phyloP scores from a whole-genome alignment of 2,329 filamentous ascomycete genomes.

The Orbilia quercus region DNA sequence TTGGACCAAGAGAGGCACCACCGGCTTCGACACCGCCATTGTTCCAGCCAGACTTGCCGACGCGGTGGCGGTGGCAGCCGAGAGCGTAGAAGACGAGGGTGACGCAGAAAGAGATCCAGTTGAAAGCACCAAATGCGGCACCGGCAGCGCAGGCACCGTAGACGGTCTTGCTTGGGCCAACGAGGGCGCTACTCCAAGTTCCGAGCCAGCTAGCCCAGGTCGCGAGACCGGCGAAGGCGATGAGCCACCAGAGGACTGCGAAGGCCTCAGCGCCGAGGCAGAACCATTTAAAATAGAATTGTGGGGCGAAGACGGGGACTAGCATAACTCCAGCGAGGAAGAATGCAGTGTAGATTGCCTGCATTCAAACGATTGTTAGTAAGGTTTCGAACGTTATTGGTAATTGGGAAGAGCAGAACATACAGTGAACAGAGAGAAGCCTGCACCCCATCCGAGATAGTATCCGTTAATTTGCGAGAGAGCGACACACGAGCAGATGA shows the following conservation, averaged over 20 bases:
- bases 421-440: constrained; percentile 54
- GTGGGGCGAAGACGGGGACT: constrained; percentile 45
- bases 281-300: constrained; percentile 56
- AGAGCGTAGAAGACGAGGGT: constrained; percentile 52
- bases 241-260: constrained; percentile 55
- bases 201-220: constrained; percentile 37
- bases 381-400: background rate
- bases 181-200: background rate
- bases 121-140: constrained; percentile 53
- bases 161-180: constrained; percentile 8
- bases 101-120: constrained; percentile 50
- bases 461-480: constrained; percentile 18
- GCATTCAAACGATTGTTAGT: background rate
- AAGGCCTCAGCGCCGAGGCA: constrained; percentile 49
- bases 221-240: constrained; percentile 51
- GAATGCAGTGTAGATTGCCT: constrained; percentile 47
- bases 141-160: constrained; percentile 51
- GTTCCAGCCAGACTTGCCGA: constrained; percentile 25
- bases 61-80: constrained; percentile 48
- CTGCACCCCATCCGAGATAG: constrained; percentile 50
- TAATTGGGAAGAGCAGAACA: background rate
- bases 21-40: constrained; percentile 39
- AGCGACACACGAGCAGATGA: constrained; percentile 52
- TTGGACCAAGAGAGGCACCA: constrained; percentile 41
- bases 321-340: constrained; percentile 51